Evolutionary conservation across 805 yeast species (phyloP), one percentile per base, ranked within the genome.

Genomic region (Barnettozyma sucrosica): DNA sequence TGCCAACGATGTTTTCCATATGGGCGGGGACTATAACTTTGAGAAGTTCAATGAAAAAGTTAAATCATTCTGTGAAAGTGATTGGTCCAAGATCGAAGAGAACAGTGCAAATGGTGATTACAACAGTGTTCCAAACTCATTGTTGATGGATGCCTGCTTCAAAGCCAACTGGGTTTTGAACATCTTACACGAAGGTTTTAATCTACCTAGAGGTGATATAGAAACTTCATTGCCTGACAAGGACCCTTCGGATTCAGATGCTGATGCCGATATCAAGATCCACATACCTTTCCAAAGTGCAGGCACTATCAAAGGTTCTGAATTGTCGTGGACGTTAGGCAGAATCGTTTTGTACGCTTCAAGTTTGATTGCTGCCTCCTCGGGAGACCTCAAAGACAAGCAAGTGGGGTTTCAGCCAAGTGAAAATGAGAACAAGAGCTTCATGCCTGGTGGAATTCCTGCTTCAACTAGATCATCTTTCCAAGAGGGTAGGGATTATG

Each of bases 241-340:
- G 7, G 48, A 41, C 7, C 50, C 36, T 21, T 58, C 53, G 4
- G 61, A 58, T 16, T 55, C 54, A 7, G 59, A 59, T 43, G 51
- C 65, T 47, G 26, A 37, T 19, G 19, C 16, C 20, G 26, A 37
- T 19, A 14, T 14, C 20, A 21, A 26, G 7, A 26, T 10, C 14
- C 69, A 73, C 58, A 72, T 83, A 33, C 83, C 90, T 0, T 89
- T 93, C 66, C 89, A 85, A 65, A 84, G 95, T 51, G 89, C 93
- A 0, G 82, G 83, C 47, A 74, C 81, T 16, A 79, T 93, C 28
- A 76, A 87, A 50, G 97, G 95, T 2, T 79, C 81, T 5, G 99
- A 93, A 55, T 69, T 93, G 16, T 85, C 97, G 0, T 93, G 99
- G 99, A 92, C 98, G 0, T 63, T 93, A 32, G 99, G 99, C 5